These are phyloP conservation scores for Coriaria nepalensis DNA, from an alignment of 306 rosid species.

Conservation along the genomic window DNA sequence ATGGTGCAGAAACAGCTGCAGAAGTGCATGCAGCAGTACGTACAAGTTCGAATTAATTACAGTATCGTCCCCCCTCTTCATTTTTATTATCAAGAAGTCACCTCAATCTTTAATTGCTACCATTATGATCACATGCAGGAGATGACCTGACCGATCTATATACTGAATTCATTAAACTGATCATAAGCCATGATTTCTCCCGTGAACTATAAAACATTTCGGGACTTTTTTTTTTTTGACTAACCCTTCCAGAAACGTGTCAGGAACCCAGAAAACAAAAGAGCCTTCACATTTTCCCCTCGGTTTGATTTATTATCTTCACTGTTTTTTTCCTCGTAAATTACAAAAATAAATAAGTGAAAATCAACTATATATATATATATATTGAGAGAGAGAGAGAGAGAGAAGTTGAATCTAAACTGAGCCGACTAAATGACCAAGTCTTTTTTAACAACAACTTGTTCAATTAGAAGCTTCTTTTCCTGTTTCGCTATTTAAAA, in stretches of 20 bases:
- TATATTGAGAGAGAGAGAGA: no score
- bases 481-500: constrained; percentile 21
- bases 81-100: background rate
- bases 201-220: constrained; percentile 7
- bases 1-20: no score
- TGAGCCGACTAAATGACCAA: no score
- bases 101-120: background rate
- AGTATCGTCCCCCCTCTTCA: no score
- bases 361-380: no score
- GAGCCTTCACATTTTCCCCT: constrained; percentile 8
- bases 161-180: background rate
- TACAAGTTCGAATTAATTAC: no score
- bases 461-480: constrained; percentile 33
- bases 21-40: no score
- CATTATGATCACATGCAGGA: constrained; percentile 27
- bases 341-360: no score
- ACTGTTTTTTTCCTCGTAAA: background rate
- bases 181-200: constrained; percentile 1
- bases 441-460: constrained; percentile 12
- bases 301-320: constrained; percentile 1
- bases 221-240: constrained; percentile 3
- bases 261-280: no score
- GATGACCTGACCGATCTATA: constrained; percentile 10
- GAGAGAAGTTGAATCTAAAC: no score
- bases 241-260: no score